Conservation (phyloP, 106 monocot genomes). For the Dioscorea dumetorum region DNA sequence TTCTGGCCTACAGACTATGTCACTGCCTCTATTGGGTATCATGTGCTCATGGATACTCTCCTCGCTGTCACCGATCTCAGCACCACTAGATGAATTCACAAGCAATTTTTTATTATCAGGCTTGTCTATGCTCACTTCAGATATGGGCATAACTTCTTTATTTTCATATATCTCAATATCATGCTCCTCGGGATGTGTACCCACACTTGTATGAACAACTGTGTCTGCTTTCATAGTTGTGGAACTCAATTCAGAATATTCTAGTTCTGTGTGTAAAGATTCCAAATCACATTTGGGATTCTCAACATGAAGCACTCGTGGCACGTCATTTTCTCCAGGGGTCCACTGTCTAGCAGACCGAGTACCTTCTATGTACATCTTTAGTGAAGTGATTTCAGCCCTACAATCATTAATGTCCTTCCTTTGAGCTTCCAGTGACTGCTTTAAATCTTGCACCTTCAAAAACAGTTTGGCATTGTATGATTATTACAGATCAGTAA, state of each 20-base stretch:
- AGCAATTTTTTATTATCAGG: slow-evolving; percentile 12
- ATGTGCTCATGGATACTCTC: slow-evolving; percentile 10
- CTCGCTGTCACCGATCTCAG: slow-evolving; percentile 14
- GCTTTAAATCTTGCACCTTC: slow-evolving; percentile 74
- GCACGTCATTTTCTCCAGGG: slow-evolving; percentile 23
- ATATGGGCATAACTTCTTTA: slow-evolving; percentile 1
- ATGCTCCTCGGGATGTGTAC: slow-evolving; percentile 27
- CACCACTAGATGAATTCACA: slow-evolving; percentile 34
- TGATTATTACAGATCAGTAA: neutral
- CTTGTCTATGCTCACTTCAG: slow-evolving; percentile 4
- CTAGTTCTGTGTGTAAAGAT: slow-evolving; percentile 10
- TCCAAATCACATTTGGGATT: slow-evolving; percentile 14
- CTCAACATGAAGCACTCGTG: slow-evolving; percentile 13
- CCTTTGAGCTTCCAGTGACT: slow-evolving; percentile 74
- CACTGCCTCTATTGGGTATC: slow-evolving; percentile 16
- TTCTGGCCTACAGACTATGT: slow-evolving; percentile 23
- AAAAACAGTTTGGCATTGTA: slow-evolving; percentile 8
- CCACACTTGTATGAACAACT: slow-evolving; percentile 15
- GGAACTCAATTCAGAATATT: slow-evolving; percentile 10
- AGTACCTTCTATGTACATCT: slow-evolving; percentile 92
- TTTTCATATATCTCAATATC: slow-evolving; percentile 34
- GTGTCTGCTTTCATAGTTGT: slow-evolving; percentile 4
- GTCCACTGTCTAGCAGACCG: slow-evolving; percentile 33
- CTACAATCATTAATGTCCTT: slow-evolving; percentile 89
- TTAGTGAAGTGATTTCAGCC: slow-evolving; percentile 91